A percentile compares a stretch with the other conserved stretches of the same genome.
Evolutionary conservation across 257 asterid species (phyloP).

Genomic region (Nemophila menziesii): DNA sequence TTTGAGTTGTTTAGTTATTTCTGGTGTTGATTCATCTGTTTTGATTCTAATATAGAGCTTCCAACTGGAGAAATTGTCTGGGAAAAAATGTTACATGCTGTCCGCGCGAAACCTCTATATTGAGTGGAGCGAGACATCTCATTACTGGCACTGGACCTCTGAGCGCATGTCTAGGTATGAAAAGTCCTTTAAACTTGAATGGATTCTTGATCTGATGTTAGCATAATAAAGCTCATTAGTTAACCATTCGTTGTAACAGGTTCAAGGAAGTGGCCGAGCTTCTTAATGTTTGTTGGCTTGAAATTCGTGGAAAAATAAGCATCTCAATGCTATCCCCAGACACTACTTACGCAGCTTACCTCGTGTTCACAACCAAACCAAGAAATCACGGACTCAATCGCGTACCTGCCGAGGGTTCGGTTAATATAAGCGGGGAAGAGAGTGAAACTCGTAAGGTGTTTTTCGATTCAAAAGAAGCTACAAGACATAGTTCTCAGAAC

Average conservation of each 20-base stretch:
- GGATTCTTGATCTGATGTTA: background rate
- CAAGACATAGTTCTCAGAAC: constrained; percentile 29
- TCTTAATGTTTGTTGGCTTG: constrained; percentile 43
- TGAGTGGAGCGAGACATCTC: background rate
- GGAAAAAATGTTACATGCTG: background rate
- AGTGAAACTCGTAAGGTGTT: constrained; percentile 1
- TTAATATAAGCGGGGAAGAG: constrained; percentile 9
- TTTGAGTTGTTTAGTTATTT: too few species aligned
- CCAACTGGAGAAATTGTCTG: constrained; percentile 2
- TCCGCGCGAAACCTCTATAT: background rate
- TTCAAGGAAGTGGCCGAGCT: constrained; percentile 60
- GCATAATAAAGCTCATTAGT: background rate
- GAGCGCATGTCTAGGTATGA: background rate
- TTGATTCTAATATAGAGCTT: constrained; percentile 8
- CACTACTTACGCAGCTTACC: constrained; percentile 37
- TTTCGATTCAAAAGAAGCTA: constrained; percentile 14
- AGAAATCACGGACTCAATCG: constrained; percentile 27
- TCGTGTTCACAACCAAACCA: constrained; percentile 31
- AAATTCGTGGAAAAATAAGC: constrained; percentile 37
- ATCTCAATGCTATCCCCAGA: constrained; percentile 25
- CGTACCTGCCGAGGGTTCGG: constrained; percentile 10
- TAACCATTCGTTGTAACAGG: constrained; percentile 19
- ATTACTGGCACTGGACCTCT: background rate
- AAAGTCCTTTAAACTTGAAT: background rate
- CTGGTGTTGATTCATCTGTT: too few species aligned